These are phyloP conservation scores for Breynia disticha DNA, from an alignment of 441 rosid genomes.

Conservation along the genomic window DNA sequence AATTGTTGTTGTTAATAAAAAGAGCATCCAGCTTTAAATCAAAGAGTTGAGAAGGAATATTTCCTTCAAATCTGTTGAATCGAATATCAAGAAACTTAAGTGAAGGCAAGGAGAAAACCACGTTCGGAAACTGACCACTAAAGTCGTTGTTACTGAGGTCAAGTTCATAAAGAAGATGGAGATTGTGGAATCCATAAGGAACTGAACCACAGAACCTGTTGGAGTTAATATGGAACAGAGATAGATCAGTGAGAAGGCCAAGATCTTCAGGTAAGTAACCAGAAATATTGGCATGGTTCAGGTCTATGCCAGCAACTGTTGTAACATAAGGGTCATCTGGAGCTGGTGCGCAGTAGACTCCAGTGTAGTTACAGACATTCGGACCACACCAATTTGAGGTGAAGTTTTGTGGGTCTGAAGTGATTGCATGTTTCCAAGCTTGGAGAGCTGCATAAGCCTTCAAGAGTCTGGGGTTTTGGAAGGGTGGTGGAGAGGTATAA, in stretches of 20 bases:
- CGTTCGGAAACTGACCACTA: constrained; percentile 50
- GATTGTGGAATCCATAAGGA: constrained; percentile 36
- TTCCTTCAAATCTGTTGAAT: constrained; percentile 49
- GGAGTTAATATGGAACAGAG: constrained; percentile 68
- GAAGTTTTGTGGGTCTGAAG: constrained; percentile 54
- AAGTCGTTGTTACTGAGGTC: constrained; percentile 71
- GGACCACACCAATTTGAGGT: constrained; percentile 70
- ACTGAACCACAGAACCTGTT: constrained; percentile 53
- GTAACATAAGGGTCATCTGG: constrained; percentile 36
- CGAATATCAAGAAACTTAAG: constrained; percentile 70
- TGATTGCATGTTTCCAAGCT: constrained; percentile 60
- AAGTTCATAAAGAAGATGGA: constrained; percentile 50
- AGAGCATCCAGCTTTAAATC: constrained; percentile 71
- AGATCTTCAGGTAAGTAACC: constrained; percentile 65
- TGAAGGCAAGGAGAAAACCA: constrained; percentile 47
- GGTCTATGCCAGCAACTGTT: constrained; percentile 81
- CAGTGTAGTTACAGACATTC: constrained; percentile 68
- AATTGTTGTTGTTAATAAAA: constrained; percentile 66
- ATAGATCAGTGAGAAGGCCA: constrained; percentile 64
- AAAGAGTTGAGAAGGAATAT: constrained; percentile 44
- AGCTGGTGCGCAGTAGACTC: constrained; percentile 67
- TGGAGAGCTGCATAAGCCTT: constrained; percentile 65
- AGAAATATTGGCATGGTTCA: constrained; percentile 60
- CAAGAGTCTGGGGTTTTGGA: constrained; percentile 49
- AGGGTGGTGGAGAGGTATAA: constrained; percentile 11